These are phyloP conservation scores for Ceratocystis destructans DNA, from an alignment of 2,329 filamentous ascomycete genomes.

Conservation along the genomic window DNA sequence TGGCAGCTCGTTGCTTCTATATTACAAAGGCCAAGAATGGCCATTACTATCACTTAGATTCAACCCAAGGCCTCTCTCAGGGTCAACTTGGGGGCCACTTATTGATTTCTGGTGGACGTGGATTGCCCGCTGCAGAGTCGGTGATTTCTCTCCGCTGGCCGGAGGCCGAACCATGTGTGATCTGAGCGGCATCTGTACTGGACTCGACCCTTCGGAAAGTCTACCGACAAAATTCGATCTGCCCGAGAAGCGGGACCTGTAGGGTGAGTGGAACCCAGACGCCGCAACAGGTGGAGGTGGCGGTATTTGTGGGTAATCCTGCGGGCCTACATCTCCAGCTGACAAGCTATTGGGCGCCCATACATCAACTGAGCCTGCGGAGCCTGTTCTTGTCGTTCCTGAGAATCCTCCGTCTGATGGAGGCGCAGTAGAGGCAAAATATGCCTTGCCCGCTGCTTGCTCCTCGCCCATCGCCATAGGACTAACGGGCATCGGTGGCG, in stretches of 20 bases:
- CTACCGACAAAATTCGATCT: constrained; percentile 11
- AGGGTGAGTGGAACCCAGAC: constrained; percentile 6
- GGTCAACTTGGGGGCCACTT: background rate
- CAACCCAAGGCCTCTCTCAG: background rate
- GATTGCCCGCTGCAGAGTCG: constrained; percentile 1
- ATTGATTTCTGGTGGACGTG: constrained; percentile 2
- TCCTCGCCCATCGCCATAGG: background rate
- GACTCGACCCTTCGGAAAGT: constrained; percentile 7
- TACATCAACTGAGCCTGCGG: constrained; percentile 9
- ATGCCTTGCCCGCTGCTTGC: too few relatives aligned
- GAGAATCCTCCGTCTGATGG: background rate
- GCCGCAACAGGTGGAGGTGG: background rate
- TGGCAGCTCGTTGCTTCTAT: background rate
- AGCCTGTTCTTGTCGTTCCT: background rate
- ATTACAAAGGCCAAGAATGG: background rate
- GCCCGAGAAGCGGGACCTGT: constrained; percentile 14
- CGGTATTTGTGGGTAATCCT: background rate
- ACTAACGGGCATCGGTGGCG: background rate
- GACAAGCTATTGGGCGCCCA: constrained; percentile 7
- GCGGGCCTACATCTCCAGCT: background rate
- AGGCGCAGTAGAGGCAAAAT: too few relatives aligned
- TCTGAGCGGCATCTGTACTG: background rate
- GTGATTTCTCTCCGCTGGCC: background rate
- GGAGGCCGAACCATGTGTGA: constrained; percentile 1
- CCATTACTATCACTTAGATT: background rate